These are phyloP conservation scores for Apiosordaria backusii DNA, from an alignment of 495 filamentous ascomycete genomes.

Conservation along the genomic window DNA sequence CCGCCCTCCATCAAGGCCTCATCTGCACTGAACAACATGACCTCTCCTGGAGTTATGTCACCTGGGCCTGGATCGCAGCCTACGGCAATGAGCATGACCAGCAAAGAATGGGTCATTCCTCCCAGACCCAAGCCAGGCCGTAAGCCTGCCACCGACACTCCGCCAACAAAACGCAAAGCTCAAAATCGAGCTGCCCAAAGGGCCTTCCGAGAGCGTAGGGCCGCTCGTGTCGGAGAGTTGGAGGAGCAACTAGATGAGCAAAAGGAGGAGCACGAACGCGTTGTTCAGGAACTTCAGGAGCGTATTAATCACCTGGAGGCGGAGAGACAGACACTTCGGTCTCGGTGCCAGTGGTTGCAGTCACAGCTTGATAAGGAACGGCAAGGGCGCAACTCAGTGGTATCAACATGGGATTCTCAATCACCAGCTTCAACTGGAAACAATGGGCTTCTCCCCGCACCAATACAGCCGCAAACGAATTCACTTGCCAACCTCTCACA, in stretches of 20 bases:
- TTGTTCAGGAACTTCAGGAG: slow-evolving; percentile 45
- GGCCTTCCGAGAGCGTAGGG: slow-evolving; percentile 82
- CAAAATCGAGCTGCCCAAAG: slow-evolving; percentile 93
- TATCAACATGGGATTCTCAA: slow-evolving; percentile 22
- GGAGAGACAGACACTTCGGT: slow-evolving; percentile 44
- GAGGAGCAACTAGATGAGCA: slow-evolving; percentile 76
- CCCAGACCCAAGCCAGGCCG: slow-evolving; percentile 89
- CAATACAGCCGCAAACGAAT: slow-evolving; percentile 14
- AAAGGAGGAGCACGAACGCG: slow-evolving; percentile 46
- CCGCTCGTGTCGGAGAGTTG: slow-evolving; percentile 78
- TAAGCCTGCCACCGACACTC: slow-evolving; percentile 87
- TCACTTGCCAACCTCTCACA: slow-evolving; percentile 14
- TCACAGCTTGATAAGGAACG: slow-evolving; percentile 43
- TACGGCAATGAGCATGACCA: slow-evolving; percentile 54
- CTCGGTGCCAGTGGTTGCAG: slow-evolving; percentile 41
- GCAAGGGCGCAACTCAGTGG: slow-evolving; percentile 23
- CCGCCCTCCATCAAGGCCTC: slow-evolving; percentile 15
- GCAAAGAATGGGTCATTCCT: slow-evolving; percentile 83
- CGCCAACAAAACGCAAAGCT: slow-evolving; percentile 85
- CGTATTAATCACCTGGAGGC: slow-evolving; percentile 43
- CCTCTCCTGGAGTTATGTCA: slow-evolving; percentile 27
- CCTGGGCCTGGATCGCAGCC: slow-evolving; percentile 19
- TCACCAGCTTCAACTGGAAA: slow-evolving; percentile 18
- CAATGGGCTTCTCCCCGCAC: slow-evolving; percentile 7
- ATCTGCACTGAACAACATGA: slow-evolving; percentile 21